Evolutionary conservation across 257 asterid genomes (phyloP).

Genomic region (Parsonsia alboflavescens): DNA sequence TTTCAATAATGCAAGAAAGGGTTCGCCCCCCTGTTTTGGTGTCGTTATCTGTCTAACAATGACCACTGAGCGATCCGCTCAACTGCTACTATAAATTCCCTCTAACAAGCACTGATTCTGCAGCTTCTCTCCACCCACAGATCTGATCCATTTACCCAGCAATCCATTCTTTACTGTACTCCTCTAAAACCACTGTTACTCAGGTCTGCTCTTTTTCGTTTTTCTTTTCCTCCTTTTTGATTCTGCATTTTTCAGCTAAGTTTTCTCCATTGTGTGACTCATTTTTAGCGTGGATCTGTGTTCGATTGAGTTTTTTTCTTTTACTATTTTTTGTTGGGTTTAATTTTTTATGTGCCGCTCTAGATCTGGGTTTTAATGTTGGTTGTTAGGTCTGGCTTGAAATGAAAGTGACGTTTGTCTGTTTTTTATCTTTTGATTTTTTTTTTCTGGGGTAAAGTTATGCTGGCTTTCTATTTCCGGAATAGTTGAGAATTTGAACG

Average conservation of each 20-base stretch:
- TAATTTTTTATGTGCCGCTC: not conserved
- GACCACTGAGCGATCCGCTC: conserved; percentile 2
- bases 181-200: not conserved
- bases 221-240: not conserved
- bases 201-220: not conserved
- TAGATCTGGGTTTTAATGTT: conserved; percentile 13
- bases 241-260: not conserved
- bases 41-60: not conserved
- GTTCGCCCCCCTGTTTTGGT: not conserved
- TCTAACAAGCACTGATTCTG: not conserved
- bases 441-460: not conserved
- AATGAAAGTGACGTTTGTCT: conserved; percentile 1
- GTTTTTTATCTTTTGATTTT: not conserved
- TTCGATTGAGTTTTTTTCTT: not conserved
- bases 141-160: conserved; percentile 1
- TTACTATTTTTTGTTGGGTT: not conserved
- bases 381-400: not conserved
- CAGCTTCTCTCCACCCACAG: not conserved
- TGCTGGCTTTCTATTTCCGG: not conserved
- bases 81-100: not conserved
- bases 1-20: not conserved
- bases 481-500: not conserved
- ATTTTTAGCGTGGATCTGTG: conserved; percentile 11
- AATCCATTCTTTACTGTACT: not conserved
- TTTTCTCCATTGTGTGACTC: not conserved